phyloP scores from a whole-genome alignment of 176 grass and related monocot species.

The Oryza glumipatula region DNA sequence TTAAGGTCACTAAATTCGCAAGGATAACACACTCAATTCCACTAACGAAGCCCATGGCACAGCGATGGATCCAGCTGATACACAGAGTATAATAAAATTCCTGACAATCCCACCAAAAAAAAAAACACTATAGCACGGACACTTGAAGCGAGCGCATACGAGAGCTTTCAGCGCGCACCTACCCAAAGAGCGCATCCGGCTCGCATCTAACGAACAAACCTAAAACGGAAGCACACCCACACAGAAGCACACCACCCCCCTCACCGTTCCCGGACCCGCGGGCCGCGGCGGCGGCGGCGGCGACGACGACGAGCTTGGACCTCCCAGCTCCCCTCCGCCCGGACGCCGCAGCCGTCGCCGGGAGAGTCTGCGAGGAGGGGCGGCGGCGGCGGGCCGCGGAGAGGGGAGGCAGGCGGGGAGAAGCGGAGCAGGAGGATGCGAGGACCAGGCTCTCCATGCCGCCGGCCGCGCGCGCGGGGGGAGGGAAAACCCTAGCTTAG shows the following conservation, averaged over 20 bases:
- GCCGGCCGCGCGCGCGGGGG: not conserved
- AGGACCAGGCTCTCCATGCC: slow-evolving; percentile 73
- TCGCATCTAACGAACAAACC: not conserved
- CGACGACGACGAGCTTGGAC: slow-evolving; percentile 45
- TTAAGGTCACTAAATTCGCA: not conserved
- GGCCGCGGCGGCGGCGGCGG: slow-evolving; percentile 20
- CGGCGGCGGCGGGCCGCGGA: slow-evolving; percentile 35
- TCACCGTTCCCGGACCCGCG: slow-evolving; percentile 56
- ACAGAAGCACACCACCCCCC: not conserved
- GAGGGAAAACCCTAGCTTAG: slow-evolving; percentile 41
- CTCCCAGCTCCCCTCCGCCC: slow-evolving; percentile 29
- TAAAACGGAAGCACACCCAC: slow-evolving; percentile 8
- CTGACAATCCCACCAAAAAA: not conserved
- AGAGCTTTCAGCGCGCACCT: not conserved
- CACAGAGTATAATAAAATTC: not conserved
- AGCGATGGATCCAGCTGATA: not conserved
- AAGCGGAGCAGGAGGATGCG: slow-evolving; percentile 54
- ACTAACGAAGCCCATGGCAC: not conserved
- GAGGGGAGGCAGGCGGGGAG: slow-evolving; percentile 33
- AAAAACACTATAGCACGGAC: not conserved
- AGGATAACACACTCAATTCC: not conserved
- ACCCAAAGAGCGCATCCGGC: not conserved
- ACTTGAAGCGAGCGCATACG: not conserved
- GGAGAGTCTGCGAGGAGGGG: not conserved
- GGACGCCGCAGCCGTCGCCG: not conserved